A percentile compares a stretch with the other conserved stretches of the same genome.
phyloP scores from a whole-genome alignment of 495 filamentous ascomycete species.

The Penicillium argentinense region DNA sequence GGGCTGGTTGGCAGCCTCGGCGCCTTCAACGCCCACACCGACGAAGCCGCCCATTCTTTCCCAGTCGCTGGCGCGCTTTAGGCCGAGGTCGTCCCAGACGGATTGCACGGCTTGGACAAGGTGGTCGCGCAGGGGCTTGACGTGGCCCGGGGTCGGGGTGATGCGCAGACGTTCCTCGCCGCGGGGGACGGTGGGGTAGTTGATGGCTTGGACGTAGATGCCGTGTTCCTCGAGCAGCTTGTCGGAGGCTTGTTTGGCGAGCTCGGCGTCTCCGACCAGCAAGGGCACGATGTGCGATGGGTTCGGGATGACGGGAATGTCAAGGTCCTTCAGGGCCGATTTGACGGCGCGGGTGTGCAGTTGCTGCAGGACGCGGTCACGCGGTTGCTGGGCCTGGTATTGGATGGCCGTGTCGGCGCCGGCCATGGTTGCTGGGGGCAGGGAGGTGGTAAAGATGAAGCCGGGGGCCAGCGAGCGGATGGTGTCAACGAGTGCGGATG shows the following conservation, averaged over 20 bases:
- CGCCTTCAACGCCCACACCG: slow-evolving; percentile 75
- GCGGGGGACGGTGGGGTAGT: slow-evolving; percentile 96
- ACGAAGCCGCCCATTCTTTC: slow-evolving; percentile 88
- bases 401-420: slow-evolving; percentile 90
- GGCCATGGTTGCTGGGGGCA: slow-evolving; percentile 96
- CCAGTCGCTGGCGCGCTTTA: slow-evolving; percentile 93
- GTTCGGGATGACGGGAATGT: slow-evolving; percentile 98
- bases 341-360: slow-evolving; percentile 94
- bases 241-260: slow-evolving; percentile 89
- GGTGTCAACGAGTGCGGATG: slow-evolving; percentile 85
- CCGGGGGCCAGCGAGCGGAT: slow-evolving; percentile 93
- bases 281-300: slow-evolving; percentile 94
- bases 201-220: slow-evolving; percentile 98
- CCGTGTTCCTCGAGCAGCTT: slow-evolving; percentile 80
- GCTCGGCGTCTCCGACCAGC: slow-evolving; percentile 88
- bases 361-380: slow-evolving; percentile 88
- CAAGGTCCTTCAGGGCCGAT: slow-evolving; percentile 65
- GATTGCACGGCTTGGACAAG: slow-evolving; percentile 80
- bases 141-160: slow-evolving; percentile 93
- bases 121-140: slow-evolving; percentile 75
- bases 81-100: slow-evolving; percentile 83
- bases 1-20: slow-evolving; percentile 56
- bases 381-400: slow-evolving; percentile 78
- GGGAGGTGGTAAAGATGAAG: slow-evolving; percentile 98
- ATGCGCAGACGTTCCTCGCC: slow-evolving; percentile 94